Evolutionary conservation across 2,329 filamentous ascomycete species (phyloP).

Genomic region (Fusarium nygamai): DNA sequence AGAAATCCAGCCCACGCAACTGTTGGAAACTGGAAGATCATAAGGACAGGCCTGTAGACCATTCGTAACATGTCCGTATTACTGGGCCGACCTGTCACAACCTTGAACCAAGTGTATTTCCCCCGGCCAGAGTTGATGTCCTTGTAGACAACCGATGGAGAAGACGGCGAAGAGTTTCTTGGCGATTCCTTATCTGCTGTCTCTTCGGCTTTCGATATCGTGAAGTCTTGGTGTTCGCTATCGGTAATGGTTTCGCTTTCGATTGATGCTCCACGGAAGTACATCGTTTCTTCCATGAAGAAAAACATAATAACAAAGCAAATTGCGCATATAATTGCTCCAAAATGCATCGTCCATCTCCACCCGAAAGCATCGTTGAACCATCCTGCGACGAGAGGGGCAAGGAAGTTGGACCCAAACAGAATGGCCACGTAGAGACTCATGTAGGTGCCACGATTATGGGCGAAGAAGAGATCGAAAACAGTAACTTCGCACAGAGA

Average conservation of each 20-base stretch:
- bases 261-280: not conserved
- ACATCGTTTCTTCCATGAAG: conserved; percentile 6
- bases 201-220: not conserved
- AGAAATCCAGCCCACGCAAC: not conserved
- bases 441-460: not conserved
- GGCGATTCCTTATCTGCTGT: not conserved
- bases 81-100: not conserved
- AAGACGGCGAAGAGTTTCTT: not conserved
- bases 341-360: not conserved
- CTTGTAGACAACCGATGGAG: accelerated
- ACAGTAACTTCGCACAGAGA: not conserved
- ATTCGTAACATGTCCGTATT: not conserved
- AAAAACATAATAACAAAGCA: not conserved
- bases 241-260: not conserved
- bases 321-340: not conserved
- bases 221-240: not conserved
- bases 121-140: not conserved
- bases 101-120: not conserved
- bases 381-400: not conserved
- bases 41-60: not conserved
- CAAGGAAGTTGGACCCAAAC: not conserved
- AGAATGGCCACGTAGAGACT: not conserved
- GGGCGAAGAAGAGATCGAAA: not conserved
- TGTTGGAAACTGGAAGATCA: not conserved
- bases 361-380: not conserved